Evolutionary conservation across 768 basidiomycete genomes (phyloP).

Genomic region (Mycena alexandri): DNA sequence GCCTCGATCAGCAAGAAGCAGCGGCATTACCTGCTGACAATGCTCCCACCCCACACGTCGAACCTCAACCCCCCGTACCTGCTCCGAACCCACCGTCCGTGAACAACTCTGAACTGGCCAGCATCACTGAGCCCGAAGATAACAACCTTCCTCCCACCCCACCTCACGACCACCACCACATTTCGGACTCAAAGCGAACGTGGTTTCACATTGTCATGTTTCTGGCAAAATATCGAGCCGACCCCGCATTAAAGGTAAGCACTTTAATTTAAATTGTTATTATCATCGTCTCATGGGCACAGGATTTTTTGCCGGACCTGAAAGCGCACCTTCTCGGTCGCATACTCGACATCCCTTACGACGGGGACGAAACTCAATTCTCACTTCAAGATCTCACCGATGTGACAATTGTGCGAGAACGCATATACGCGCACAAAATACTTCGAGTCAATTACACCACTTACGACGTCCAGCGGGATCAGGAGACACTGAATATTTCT

Average conservation of each 20-base stretch:
- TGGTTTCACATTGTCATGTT: too few species aligned
- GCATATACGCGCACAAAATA: background rate
- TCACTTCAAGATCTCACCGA: background rate
- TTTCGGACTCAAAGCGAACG: slow-evolving; percentile 37
- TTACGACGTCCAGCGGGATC: background rate
- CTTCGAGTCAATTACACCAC: background rate
- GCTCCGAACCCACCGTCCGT: too few species aligned
- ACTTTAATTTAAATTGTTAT: too few species aligned
- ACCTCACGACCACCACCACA: slow-evolving; percentile 39
- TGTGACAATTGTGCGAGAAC: background rate
- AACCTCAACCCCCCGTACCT: too few species aligned
- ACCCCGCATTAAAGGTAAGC: too few species aligned
- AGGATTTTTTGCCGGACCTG: background rate
- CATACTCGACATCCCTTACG: background rate
- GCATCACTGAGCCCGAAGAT: too few species aligned
- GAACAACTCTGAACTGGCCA: too few species aligned
- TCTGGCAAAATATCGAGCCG: too few species aligned
- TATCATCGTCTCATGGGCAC: too few species aligned
- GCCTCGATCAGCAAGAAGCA: too few species aligned
- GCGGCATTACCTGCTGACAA: too few species aligned
- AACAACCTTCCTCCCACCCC: slow-evolving; percentile 31
- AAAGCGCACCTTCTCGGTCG: background rate
- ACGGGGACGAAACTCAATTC: background rate
- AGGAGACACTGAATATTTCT: background rate
- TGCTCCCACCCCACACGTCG: too few species aligned